A percentile compares a stretch with the other conserved stretches of the same genome.
Evolutionary conservation across 2,329 filamentous ascomycete genomes (phyloP).

Genomic region (Trichoderma koningiopsis): DNA sequence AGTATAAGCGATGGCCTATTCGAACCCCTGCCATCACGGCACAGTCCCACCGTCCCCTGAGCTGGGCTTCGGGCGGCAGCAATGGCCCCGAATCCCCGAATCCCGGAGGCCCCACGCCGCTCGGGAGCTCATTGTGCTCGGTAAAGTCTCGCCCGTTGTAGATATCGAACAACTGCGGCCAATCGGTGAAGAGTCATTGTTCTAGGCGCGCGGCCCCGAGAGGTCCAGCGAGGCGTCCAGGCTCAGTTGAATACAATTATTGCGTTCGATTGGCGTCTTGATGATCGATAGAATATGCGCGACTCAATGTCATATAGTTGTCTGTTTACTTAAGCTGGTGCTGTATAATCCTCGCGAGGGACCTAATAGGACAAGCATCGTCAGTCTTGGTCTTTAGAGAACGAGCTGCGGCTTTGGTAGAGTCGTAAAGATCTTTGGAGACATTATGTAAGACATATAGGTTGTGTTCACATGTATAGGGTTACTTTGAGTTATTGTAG

Average conservation of each 20-base stretch:
- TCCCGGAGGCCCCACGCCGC: constrained; percentile 44
- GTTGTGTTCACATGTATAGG: no score
- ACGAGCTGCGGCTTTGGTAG: background rate
- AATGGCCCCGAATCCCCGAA: constrained; percentile 38
- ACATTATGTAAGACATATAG: no score
- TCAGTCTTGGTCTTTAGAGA: background rate
- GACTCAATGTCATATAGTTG: no score
- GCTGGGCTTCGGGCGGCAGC: constrained; percentile 42
- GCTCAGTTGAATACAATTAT: background rate
- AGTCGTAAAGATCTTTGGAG: no score
- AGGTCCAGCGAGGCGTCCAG: background rate
- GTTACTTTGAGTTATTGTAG: no score
- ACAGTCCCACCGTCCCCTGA: constrained; percentile 43
- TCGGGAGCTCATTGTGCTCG: constrained; percentile 47
- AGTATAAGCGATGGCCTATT: background rate
- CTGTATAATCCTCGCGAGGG: no score
- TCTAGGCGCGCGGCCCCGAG: constrained; percentile 26
- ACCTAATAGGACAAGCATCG: background rate
- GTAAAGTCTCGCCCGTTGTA: constrained; percentile 46
- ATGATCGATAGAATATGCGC: no score
- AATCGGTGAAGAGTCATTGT: background rate
- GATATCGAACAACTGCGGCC: constrained; percentile 56
- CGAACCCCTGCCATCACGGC: constrained; percentile 45
- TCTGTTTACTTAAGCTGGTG: no score
- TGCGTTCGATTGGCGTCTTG: no score